These are phyloP conservation scores for Furcasterigmium furcatum DNA, from an alignment of 2,329 filamentous ascomycete species.

Conservation along the genomic window DNA sequence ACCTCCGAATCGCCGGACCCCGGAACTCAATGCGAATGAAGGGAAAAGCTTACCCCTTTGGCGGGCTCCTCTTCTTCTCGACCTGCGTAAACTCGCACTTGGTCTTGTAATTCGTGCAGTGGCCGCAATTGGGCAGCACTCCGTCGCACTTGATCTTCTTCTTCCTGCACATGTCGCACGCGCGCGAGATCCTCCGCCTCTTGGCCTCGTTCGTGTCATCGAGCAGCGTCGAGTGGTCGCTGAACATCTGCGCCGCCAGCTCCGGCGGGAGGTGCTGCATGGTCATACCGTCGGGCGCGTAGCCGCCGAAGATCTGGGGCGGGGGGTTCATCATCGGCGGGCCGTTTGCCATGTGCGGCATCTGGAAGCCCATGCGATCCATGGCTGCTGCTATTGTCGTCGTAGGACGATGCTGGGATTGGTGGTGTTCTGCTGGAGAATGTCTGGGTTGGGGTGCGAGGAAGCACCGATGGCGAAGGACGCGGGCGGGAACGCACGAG, in stretches of 20 bases:
- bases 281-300: constrained; percentile 56
- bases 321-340: constrained; percentile 63
- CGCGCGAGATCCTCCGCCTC: constrained; percentile 82
- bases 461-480: too few species aligned
- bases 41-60: constrained; percentile 73
- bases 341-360: constrained; percentile 47
- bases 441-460: not conserved
- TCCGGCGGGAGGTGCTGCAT: constrained; percentile 54
- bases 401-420: too few species aligned
- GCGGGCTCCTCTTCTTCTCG: constrained; percentile 96
- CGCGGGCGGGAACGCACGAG: too few species aligned
- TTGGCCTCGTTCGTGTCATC: constrained; percentile 79
- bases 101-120: constrained; percentile 97
- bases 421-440: not conserved
- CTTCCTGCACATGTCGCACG: constrained; percentile 95
- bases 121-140: constrained; percentile 89
- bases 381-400: constrained; percentile 23
- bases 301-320: constrained; percentile 66
- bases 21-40: not conserved
- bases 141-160: constrained; percentile 98
- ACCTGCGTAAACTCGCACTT: constrained; percentile 97
- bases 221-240: constrained; percentile 51
- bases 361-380: constrained; percentile 57
- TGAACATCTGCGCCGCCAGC: constrained; percentile 57
- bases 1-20: too few species aligned